Conservation (phyloP, 495 filamentous ascomycete species). For the Penicillium ucsense region DNA sequence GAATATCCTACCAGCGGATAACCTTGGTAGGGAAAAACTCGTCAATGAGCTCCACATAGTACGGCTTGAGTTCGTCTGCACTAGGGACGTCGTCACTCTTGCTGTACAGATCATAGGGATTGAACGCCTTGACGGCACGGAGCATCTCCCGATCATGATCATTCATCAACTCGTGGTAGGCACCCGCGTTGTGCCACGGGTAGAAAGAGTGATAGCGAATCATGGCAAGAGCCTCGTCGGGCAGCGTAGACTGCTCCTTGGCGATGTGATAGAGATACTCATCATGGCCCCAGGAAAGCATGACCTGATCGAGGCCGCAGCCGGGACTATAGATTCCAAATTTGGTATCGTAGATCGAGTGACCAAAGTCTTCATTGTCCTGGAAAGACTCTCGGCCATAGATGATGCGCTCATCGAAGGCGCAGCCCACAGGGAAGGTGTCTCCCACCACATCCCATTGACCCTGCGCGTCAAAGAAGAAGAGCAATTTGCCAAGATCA, state of each 20-base stretch:
- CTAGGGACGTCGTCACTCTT: slow-evolving; percentile 76
- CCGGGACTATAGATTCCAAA: slow-evolving; percentile 69
- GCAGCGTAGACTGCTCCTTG: slow-evolving; percentile 67
- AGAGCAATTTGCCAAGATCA: slow-evolving; percentile 80
- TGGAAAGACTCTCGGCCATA: slow-evolving; percentile 62
- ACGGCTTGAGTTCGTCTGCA: slow-evolving; percentile 60
- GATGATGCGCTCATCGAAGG: slow-evolving; percentile 67
- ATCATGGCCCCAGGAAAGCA: slow-evolving; percentile 88
- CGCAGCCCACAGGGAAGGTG: slow-evolving; percentile 84
- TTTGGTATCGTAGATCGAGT: slow-evolving; percentile 60
- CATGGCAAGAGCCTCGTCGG: slow-evolving; percentile 77
- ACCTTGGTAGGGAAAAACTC: slow-evolving; percentile 74
- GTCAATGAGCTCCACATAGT: slow-evolving; percentile 76
- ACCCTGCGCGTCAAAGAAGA: slow-evolving; percentile 69
- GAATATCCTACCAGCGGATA: slow-evolving; percentile 54
- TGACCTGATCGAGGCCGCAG: slow-evolving; percentile 73
- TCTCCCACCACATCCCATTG: slow-evolving; percentile 94
- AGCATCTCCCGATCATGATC: slow-evolving; percentile 71
- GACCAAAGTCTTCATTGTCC: slow-evolving; percentile 55
- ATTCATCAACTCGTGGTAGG: slow-evolving; percentile 72
- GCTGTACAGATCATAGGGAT: slow-evolving; percentile 85
- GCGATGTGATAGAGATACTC: slow-evolving; percentile 83
- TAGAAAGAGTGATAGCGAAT: slow-evolving; percentile 88
- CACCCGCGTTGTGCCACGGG: slow-evolving; percentile 73
- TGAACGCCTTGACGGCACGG: slow-evolving; percentile 74